Conservation (phyloP, 345 rosid species). For the Eucalyptus fibrosa region DNA sequence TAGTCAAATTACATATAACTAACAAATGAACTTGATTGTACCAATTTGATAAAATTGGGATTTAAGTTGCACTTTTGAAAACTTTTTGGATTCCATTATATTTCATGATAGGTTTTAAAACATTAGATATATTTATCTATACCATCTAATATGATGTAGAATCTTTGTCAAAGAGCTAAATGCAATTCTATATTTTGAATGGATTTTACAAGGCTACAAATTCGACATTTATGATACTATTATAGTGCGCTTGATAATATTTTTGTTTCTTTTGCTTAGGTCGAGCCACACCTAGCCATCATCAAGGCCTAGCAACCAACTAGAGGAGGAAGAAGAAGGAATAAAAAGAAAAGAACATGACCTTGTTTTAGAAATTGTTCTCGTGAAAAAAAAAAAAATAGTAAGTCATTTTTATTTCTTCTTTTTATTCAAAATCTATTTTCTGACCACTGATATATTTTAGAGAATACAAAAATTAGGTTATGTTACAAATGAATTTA, state of each 20-base stretch:
- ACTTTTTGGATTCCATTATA: neutral
- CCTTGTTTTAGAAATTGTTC: accelerated
- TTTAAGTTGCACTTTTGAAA: neutral
- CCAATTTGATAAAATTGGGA: neutral
- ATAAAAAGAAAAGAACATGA: too few relatives aligned
- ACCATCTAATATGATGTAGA: neutral
- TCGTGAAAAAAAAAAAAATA: too few relatives aligned
- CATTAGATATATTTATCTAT: neutral
- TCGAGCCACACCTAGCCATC: too few relatives aligned
- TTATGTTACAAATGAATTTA: too few relatives aligned
- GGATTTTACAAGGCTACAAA: neutral
- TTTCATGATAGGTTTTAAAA: accelerated
- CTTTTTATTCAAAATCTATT: accelerated
- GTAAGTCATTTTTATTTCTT: too few relatives aligned
- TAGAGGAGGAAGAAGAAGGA: too few relatives aligned
- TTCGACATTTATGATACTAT: neutral
- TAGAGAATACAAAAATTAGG: accelerated
- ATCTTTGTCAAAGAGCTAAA: neutral
- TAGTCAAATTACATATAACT: neutral
- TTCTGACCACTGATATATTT: accelerated
- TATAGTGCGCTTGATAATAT: accelerated
- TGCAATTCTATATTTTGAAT: neutral
- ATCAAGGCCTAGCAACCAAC: too few relatives aligned
- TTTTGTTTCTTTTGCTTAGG: too few relatives aligned
- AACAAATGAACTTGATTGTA: neutral